Percentiles rank a stretch among this genome's conserved stretches.
These are phyloP conservation scores for Starmera dryadoides DNA, from an alignment of 805 yeast genomes.

Conservation along the genomic window DNA sequence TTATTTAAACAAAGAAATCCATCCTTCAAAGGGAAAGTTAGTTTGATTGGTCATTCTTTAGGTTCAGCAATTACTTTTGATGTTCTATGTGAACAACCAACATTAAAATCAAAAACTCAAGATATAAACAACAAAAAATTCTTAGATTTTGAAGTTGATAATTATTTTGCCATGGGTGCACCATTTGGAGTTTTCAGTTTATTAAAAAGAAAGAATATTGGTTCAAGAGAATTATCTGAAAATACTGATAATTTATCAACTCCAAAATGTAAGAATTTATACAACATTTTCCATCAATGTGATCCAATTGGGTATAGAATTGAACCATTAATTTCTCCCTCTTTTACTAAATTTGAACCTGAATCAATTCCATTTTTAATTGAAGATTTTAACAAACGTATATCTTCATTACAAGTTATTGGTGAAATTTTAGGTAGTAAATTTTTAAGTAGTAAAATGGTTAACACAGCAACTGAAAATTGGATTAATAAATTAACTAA, in stretches of 20 bases:
- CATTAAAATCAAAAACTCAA: constrained; percentile 15
- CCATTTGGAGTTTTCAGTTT: constrained; percentile 85
- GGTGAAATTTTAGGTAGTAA: constrained; percentile 5
- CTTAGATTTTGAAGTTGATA: constrained; percentile 65
- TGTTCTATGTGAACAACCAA: constrained; percentile 44
- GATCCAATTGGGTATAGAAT: constrained; percentile 89
- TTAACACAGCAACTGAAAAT: constrained; percentile 9
- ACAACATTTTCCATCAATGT: constrained; percentile 82
- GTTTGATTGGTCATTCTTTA: constrained; percentile 83
- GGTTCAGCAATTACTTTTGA: constrained; percentile 86
- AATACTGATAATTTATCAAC: constrained; percentile 8
- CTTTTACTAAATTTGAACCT: constrained; percentile 44
- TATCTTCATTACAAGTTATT: constrained; percentile 34
- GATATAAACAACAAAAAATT: constrained; percentile 29
- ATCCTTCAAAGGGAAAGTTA: constrained; percentile 69
- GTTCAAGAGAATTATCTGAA: constrained; percentile 25
- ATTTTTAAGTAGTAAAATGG: constrained; percentile 3
- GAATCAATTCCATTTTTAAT: constrained; percentile 47
- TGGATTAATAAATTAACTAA: constrained; percentile 4
- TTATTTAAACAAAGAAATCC: constrained; percentile 61
- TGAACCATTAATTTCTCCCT: constrained; percentile 67
- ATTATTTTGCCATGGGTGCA: constrained; percentile 78
- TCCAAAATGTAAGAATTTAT: constrained; percentile 60
- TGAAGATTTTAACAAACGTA: constrained; percentile 29
- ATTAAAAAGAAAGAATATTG: constrained; percentile 56